Percentiles rank a stretch among this genome's conserved stretches.
phyloP scores from a whole-genome alignment of 345 rosid genomes.

The Garcia nutans region DNA sequence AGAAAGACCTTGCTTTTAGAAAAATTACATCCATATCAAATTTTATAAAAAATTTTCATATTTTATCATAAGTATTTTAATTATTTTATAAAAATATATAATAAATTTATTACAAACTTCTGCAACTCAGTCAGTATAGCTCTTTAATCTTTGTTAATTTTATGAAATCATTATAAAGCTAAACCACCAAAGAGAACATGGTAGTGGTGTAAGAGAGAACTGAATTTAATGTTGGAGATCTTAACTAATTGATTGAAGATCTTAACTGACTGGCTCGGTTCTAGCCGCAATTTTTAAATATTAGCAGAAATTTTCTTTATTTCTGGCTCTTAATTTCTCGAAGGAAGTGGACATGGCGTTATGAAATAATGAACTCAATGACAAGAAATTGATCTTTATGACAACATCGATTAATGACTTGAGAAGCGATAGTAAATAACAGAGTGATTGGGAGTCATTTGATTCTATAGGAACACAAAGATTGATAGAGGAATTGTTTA shows the following conservation, averaged over 20 bases:
- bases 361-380: conserved; percentile 6
- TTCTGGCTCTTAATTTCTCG: not conserved
- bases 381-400: not conserved
- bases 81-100: too few relatives aligned
- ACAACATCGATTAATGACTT: not conserved
- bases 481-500: not conserved
- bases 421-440: too few relatives aligned
- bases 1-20: too few relatives aligned
- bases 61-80: too few relatives aligned
- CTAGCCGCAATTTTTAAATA: not conserved
- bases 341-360: not conserved
- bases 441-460: not conserved
- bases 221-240: not conserved
- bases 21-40: too few relatives aligned
- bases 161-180: too few relatives aligned
- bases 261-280: not conserved
- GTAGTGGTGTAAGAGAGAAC: too few relatives aligned
- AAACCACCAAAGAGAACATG: too few relatives aligned
- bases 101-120: too few relatives aligned
- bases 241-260: conserved; percentile 2
- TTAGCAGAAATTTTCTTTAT: not conserved
- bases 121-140: too few relatives aligned
- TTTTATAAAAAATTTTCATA: too few relatives aligned
- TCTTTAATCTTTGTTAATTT: too few relatives aligned
- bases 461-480: not conserved